Evolutionary conservation across 1,139 yeast genomes (phyloP).

Genomic region (Groenewaldozyma auringiensis): DNA sequence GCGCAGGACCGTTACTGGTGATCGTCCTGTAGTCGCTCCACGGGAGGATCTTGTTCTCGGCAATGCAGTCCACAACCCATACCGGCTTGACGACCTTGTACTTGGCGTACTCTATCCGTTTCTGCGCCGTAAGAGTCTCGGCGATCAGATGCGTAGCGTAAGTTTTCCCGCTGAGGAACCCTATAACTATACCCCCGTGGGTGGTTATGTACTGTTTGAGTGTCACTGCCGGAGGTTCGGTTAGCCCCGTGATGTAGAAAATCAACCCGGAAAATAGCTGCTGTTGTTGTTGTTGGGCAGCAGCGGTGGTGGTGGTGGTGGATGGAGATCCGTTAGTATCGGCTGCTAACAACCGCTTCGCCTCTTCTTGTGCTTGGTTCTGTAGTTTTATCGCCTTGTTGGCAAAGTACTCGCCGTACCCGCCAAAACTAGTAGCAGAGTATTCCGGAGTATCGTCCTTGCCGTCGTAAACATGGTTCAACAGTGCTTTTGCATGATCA

Average conservation of each 20-base stretch:
- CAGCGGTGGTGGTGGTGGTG: neutral
- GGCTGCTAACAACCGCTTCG: slow-evolving; percentile 25
- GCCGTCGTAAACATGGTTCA: slow-evolving; percentile 15
- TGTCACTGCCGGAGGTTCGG: slow-evolving; percentile 65
- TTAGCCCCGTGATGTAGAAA: slow-evolving; percentile 79
- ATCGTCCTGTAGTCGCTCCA: slow-evolving; percentile 66
- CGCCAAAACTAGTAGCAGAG: slow-evolving; percentile 55
- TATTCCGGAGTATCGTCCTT: slow-evolving; percentile 27
- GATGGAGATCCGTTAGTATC: neutral
- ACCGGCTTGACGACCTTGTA: slow-evolving; percentile 72
- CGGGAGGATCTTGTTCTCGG: slow-evolving; percentile 40
- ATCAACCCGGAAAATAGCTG: slow-evolving; percentile 53
- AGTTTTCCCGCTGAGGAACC: slow-evolving; percentile 60
- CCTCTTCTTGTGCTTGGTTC: slow-evolving; percentile 42
- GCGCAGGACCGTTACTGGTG: slow-evolving; percentile 1
- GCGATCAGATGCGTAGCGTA: slow-evolving; percentile 83
- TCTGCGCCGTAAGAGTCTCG: slow-evolving; percentile 67
- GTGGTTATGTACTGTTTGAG: slow-evolving; percentile 62
- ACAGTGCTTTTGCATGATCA: slow-evolving; percentile 14
- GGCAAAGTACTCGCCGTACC: slow-evolving; percentile 57
- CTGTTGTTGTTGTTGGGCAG: too few species aligned
- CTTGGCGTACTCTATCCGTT: slow-evolving; percentile 53
- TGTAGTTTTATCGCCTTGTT: slow-evolving; percentile 65
- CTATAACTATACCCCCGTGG: slow-evolving; percentile 74
- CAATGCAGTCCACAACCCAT: slow-evolving; percentile 70